A percentile compares a stretch with the other conserved stretches of the same genome.
Conservation (phyloP, 768 basidiomycete genomes). For the Russula olivacea region DNA sequence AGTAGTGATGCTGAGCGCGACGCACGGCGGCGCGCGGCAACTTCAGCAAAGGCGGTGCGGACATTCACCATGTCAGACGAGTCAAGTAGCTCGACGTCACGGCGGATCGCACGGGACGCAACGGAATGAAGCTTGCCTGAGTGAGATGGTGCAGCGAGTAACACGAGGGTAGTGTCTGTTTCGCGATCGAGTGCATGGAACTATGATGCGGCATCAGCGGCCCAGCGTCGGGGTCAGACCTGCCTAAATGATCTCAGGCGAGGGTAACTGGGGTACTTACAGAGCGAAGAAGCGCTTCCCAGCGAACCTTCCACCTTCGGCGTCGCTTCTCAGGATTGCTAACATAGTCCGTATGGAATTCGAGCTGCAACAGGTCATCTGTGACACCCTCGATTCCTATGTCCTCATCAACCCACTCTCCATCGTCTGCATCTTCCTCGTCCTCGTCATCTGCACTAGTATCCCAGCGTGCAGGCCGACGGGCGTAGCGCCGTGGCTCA, state of each 20-base stretch:
- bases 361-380: constrained; percentile 66
- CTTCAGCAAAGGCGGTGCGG: constrained; percentile 51
- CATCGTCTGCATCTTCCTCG: constrained; percentile 28
- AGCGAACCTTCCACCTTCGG: constrained; percentile 66
- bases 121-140: constrained; percentile 57
- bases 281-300: constrained; percentile 69
- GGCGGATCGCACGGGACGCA: constrained; percentile 63
- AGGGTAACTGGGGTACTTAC: constrained; percentile 36
- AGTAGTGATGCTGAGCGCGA: constrained; percentile 46
- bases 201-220: constrained; percentile 34
- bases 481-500: constrained; percentile 24
- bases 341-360: constrained; percentile 70
- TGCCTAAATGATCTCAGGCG: constrained; percentile 29
- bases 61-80: constrained; percentile 49
- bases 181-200: constrained; percentile 75
- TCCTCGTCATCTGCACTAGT: constrained; percentile 39
- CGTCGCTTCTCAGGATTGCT: constrained; percentile 61
- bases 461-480: constrained; percentile 30
- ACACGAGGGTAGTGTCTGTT: constrained; percentile 71
- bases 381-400: constrained; percentile 70
- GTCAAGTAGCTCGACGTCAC: constrained; percentile 42
- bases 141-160: constrained; percentile 72
- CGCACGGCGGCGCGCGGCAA: constrained; percentile 52
- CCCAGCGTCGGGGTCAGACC: constrained; percentile 30
- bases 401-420: constrained; percentile 51